Evolutionary conservation across 2,329 filamentous ascomycete species (phyloP), one percentile per base, ranked within the genome.

Genomic region (Stagonosporopsis tanaceti): DNA sequence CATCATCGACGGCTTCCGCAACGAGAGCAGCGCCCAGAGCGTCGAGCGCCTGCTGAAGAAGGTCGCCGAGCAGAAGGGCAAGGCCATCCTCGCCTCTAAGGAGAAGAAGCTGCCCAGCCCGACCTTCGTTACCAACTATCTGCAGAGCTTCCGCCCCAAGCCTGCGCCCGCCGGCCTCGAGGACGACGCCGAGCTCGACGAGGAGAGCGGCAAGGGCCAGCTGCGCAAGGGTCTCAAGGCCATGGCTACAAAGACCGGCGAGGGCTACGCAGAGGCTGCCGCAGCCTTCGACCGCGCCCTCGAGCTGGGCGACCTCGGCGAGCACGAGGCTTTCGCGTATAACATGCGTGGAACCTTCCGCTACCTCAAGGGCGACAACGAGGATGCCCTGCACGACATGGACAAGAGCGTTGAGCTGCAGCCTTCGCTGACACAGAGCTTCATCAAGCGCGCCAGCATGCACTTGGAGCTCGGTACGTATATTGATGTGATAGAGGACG

Each of bases 371-470:
- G 95, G 95, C 57, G 92, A 97, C 76, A 93, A 94, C 68, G 84
- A 90, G 50, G 86, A 89, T 60, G 95, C 95, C 3, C 83, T 97
- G 65, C 81, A 84, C 27, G 95, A 98, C 74, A 85, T 99, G 72
- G 92, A 93, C 77, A 95, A 91, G 86, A 96, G 92, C 77, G 90
- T 98, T 57, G 92, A 97, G 78, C 82, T 98, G 44, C 89, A 98
- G 71, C 91, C 92, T 14, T 83, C 86, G 8, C 84, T 98, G 80
- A 96, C 93, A 7, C 95, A 99, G 81, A 97, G 92, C 81, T 98
- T 96, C 78, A 97, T 99, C 81, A 99, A 99, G 85, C 90, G 95
- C 59, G 95, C 95, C 53, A 98, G 93, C 84, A 96, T 99, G 89
- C 92, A 96, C 77, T 84, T 99, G 37, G 95, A 99, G 80, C 88